Evolutionary conservation across 208 protist species (phyloP).

Genomic region (Crithidia acanthocephali): DNA sequence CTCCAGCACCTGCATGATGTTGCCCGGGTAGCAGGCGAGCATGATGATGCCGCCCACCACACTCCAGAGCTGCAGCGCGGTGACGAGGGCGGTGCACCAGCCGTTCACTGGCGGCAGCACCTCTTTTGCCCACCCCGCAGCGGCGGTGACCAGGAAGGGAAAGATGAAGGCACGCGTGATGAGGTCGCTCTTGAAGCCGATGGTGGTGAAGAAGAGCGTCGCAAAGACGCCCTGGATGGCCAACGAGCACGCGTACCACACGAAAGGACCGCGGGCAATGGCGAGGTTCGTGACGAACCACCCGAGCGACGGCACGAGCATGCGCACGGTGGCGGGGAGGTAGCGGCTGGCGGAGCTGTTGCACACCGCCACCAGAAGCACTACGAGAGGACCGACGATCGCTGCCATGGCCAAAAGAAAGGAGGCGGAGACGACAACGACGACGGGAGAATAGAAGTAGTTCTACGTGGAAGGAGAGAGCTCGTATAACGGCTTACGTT

Average conservation of each 20-base stretch:
- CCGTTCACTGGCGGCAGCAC: conserved; percentile 4
- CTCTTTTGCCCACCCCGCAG: conserved; percentile 22
- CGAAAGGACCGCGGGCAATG: conserved; percentile 27
- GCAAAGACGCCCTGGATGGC: conserved; percentile 37
- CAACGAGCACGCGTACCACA: conserved; percentile 25
- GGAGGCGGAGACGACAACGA: no score
- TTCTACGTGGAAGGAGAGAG: no score
- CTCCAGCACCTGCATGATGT: conserved; percentile 46
- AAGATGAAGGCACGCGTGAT: conserved; percentile 23
- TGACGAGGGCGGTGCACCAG: conserved; percentile 11
- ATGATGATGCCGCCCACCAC: conserved; percentile 52
- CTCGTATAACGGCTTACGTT: no score
- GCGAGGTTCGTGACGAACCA: conserved; percentile 45
- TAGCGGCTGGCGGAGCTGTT: conserved; percentile 27
- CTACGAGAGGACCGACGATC: conserved; percentile 5
- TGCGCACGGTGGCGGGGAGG: conserved; percentile 23
- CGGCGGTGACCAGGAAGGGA: conserved; percentile 24
- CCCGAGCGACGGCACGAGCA: conserved; percentile 31
- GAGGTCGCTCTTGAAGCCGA: conserved; percentile 31
- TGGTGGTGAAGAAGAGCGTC: conserved; percentile 15
- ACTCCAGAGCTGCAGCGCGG: conserved; percentile 56
- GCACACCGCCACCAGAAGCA: conserved; percentile 11
- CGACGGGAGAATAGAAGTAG: no score
- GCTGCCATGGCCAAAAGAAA: neutral
- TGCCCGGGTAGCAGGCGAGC: conserved; percentile 63